Evolutionary conservation across 2,329 filamentous ascomycete species (phyloP).

Genomic region (Colletotrichum abscissum): DNA sequence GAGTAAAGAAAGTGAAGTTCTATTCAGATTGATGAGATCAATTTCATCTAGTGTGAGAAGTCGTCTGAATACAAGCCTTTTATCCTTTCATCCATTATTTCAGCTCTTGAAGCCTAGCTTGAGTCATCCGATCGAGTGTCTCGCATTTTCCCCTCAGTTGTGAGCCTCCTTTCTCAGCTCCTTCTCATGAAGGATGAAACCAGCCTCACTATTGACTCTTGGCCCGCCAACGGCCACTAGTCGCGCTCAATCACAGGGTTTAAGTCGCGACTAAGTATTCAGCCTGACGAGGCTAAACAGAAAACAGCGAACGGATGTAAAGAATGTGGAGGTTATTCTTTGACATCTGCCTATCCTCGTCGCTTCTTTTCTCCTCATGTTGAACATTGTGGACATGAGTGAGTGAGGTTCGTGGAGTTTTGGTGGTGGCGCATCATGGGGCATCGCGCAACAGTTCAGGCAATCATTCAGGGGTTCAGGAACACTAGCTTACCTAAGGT

Average conservation of each 20-base stretch:
- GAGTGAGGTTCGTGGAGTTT: not conserved
- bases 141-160: not conserved
- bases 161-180: constrained; percentile 18
- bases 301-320: not conserved
- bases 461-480: constrained; percentile 14
- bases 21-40: not conserved
- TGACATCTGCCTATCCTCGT: not conserved
- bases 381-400: not conserved
- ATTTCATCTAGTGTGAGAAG: not conserved
- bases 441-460: not conserved
- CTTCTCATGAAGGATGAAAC: not conserved
- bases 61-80: not conserved
- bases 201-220: constrained; percentile 11
- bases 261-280: not conserved
- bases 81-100: not conserved
- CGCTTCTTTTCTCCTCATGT: constrained; percentile 13
- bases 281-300: not conserved
- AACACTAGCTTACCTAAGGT: not conserved
- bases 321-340: not conserved
- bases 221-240: constrained; percentile 14
- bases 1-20: not conserved
- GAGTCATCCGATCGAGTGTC: not conserved
- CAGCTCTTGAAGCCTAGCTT: not conserved
- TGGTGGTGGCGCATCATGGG: not conserved
- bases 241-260: not conserved